phyloP scores from a whole-genome alignment of 768 basidiomycete species.

The Rhodotorula kratochvilovae region DNA sequence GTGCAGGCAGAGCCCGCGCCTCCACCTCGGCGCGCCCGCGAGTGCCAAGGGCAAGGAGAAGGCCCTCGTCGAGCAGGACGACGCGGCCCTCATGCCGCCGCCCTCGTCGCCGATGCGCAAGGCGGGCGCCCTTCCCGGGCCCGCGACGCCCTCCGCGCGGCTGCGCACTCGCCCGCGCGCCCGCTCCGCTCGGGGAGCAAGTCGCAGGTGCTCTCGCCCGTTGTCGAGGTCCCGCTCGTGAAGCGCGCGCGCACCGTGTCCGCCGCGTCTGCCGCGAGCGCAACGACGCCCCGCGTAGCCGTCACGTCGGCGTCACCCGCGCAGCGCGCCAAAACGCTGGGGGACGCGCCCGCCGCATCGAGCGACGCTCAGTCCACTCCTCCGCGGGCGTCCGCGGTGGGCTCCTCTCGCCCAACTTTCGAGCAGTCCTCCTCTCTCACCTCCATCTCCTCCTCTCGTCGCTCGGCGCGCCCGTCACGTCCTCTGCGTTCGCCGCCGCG shows the following conservation, averaged over 20 bases:
- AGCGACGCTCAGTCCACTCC: neutral
- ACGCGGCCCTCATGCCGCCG: neutral
- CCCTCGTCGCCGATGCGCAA: neutral
- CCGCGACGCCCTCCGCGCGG: neutral
- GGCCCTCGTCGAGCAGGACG: neutral
- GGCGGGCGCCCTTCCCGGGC: no score
- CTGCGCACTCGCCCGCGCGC: neutral
- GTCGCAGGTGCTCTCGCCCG: neutral
- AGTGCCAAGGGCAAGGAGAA: neutral
- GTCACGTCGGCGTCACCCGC: neutral
- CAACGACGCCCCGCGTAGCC: neutral
- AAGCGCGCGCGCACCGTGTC: neutral
- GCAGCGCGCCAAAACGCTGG: no score
- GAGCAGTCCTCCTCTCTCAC: neutral
- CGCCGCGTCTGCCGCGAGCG: neutral
- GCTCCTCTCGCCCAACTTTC: neutral
- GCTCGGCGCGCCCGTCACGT: no score
- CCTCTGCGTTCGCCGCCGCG: neutral
- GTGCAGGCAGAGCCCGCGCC: neutral
- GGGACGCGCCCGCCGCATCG: no score
- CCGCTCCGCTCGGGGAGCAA: conserved; percentile 6
- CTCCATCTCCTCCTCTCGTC: neutral
- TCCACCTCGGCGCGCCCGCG: neutral
- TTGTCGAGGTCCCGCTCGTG: neutral
- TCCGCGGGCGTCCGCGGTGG: neutral